These are phyloP conservation scores for Sergeia podlipaevii DNA, from an alignment of 208 protist genomes.

Conservation along the genomic window DNA sequence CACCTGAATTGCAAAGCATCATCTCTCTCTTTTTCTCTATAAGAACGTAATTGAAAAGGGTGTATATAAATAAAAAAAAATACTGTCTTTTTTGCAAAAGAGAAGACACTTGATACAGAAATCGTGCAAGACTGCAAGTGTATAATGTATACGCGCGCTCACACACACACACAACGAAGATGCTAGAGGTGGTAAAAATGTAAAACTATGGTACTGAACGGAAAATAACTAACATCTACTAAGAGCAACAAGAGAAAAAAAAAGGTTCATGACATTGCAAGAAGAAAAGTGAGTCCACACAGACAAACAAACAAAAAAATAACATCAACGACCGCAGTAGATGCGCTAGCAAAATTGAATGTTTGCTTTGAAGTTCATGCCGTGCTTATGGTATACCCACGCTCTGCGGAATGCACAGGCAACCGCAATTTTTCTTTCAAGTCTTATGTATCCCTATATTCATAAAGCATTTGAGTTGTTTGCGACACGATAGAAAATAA, in stretches of 20 bases:
- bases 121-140: background rate
- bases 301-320: constrained; percentile 4
- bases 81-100: too few relatives aligned
- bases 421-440: too few relatives aligned
- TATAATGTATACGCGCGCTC: background rate
- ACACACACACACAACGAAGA: background rate
- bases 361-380: too few relatives aligned
- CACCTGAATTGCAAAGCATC: background rate
- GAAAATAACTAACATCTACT: constrained; percentile 6
- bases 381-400: too few relatives aligned
- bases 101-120: background rate
- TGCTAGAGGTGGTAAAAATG: background rate
- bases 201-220: background rate
- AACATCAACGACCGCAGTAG: background rate
- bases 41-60: background rate
- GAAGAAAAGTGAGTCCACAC: background rate
- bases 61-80: constrained; percentile 3
- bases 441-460: background rate
- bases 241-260: constrained; percentile 1
- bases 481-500: constrained; percentile 1
- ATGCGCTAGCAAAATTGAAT: background rate
- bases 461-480: background rate
- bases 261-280: background rate
- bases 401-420: too few relatives aligned
- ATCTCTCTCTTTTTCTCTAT: background rate